A percentile compares a stretch with the other conserved stretches of the same genome.
phyloP scores from a whole-genome alignment of 257 asterid genomes.

The Haberlea rhodopensis region DNA sequence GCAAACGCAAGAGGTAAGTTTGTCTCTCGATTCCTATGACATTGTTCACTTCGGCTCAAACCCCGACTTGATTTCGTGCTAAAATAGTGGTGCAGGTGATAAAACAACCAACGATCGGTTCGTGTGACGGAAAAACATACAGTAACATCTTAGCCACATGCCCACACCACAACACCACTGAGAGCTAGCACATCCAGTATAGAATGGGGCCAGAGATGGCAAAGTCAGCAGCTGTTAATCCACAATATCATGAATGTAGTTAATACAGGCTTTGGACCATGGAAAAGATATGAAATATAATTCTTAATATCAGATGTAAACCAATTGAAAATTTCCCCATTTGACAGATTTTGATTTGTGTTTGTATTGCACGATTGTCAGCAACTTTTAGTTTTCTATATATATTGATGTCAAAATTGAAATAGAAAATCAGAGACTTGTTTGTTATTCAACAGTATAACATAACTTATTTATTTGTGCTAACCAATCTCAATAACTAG shows the following conservation, averaged over 20 bases:
- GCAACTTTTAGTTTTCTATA: conserved; percentile 2
- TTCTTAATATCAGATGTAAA: conserved; percentile 27
- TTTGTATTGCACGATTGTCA: conserved; percentile 13
- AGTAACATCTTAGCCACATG: conserved; percentile 6
- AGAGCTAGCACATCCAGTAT: conserved; percentile 2
- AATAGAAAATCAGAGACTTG: too few relatives aligned
- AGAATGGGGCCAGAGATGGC: conserved; percentile 12
- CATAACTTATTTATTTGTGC: too few relatives aligned
- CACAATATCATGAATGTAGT: conserved; percentile 12
- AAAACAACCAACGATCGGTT: conserved; percentile 35
- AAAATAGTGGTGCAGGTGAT: conserved; percentile 52
- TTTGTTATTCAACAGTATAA: too few relatives aligned
- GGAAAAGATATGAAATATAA: conserved; percentile 22
- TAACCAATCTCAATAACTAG: too few relatives aligned
- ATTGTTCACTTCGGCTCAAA: neutral
- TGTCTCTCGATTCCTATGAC: neutral
- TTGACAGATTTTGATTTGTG: conserved; percentile 20
- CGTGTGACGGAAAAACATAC: conserved; percentile 23
- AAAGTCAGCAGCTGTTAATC: conserved; percentile 17
- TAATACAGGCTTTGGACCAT: conserved; percentile 19
- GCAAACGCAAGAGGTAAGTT: conserved; percentile 80
- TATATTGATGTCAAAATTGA: too few relatives aligned
- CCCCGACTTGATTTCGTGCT: conserved; percentile 25
- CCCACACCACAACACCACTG: conserved; percentile 16
- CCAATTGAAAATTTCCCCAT: too few relatives aligned